Percentiles rank a stretch among this genome's conserved stretches.
Conservation (phyloP, 345 rosid genomes). For the Brassica nigra region DNA sequence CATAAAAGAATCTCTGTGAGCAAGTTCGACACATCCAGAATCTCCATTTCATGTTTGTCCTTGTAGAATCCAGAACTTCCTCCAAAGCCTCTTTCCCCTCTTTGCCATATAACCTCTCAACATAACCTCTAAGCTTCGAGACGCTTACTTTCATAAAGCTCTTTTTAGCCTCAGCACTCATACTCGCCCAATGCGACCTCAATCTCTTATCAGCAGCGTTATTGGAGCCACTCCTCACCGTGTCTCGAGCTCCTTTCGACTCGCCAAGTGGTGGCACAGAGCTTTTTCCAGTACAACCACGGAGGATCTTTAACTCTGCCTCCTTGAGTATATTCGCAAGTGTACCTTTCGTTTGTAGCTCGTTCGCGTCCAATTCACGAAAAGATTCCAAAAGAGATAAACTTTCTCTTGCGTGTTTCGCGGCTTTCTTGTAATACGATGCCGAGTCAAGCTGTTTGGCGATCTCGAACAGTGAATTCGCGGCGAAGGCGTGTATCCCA, state of each 20-base stretch:
- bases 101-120: not conserved
- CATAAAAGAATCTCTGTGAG: slow-evolving; percentile 1
- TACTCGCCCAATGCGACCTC: slow-evolving; percentile 13
- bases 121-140: slow-evolving; percentile 1
- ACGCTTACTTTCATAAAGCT: slow-evolving; percentile 24
- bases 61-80: slow-evolving; percentile 21
- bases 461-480: not conserved
- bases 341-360: not conserved
- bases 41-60: slow-evolving; percentile 16
- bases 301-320: not conserved
- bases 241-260: not conserved
- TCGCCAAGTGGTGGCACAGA: not conserved
- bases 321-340: not conserved
- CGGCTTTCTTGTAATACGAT: not conserved
- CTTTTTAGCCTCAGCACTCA: slow-evolving; percentile 20
- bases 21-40: slow-evolving; percentile 35
- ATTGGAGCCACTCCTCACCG: not conserved
- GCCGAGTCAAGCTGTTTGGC: not conserved
- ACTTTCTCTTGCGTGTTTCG: not conserved
- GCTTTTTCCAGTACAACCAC: not conserved
- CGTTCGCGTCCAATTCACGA: not conserved
- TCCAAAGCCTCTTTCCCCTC: slow-evolving; percentile 13
- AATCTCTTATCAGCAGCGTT: not conserved
- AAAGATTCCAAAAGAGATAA: not conserved
- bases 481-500: not conserved